Evolutionary conservation across 1,284 basidiomycete species (phyloP), one percentile per base, ranked within the genome.

Genomic region (Malassezia japonica): DNA sequence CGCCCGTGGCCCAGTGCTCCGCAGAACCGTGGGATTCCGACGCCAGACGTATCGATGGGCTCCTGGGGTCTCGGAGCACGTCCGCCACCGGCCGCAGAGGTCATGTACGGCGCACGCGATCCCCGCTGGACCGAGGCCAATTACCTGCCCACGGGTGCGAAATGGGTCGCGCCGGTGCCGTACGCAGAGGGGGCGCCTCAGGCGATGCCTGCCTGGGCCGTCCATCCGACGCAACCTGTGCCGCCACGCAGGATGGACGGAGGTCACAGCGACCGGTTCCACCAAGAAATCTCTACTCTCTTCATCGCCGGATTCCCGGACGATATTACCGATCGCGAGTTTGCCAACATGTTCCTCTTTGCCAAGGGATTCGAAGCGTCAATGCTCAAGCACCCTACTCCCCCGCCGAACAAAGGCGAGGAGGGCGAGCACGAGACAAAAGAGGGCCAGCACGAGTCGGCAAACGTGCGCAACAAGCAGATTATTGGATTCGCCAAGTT

Each of bases 401-500:
- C 45, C 1, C 59, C 66, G 32, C 55, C 61, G 5, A n/a, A 33
- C 6, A 39, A 40, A 23, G 21, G 35, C 4, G 18, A 42, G 13
- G 37, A 36, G 7, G 44, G 18, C 16, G 41, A 36, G 7, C 6
- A 32, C 15, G 35, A 33, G 2, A 25, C 31, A 12, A 18, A 28
- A 15, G n/a, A 38, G 4, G 7, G 6, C 1, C n/a, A 8, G 9
- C 18, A 20, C 13, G 46, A 21, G n/a, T 35, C 25, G 23, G 8
- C 49, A 10, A 28, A 25, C 7, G 39, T 46, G 25, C 55, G 46
- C 35, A 59, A 42, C 27, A 70, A 65, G 54, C 92, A 98, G 72
- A 96, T 92, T 59, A 98, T 98, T 50, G 92, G 92, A 0, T 98
- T 98, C 69, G 92, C 92, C 48, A 88, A 95, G 73, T 98, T 98